Evolutionary conservation across 768 basidiomycete species (phyloP), one percentile per base, ranked within the genome.

Genomic region (Kwoniella pini): DNA sequence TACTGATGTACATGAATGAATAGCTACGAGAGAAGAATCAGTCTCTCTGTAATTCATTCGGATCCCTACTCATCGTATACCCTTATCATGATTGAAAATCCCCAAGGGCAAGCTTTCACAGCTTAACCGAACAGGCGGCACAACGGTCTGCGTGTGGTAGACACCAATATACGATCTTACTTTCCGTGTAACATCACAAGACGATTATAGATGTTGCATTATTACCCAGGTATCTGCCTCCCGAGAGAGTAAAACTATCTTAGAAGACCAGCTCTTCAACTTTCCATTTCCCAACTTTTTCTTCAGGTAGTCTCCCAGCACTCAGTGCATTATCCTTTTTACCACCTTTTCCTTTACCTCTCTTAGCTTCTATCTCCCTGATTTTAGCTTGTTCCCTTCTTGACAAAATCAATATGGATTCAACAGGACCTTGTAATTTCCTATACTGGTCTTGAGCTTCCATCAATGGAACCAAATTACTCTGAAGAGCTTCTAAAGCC

Each of bases 391-490:
- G 62, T 53, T 72, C 67, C 45, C 71, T 53, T 33, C 61, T 64
- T 1, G 68, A 44, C 0, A 77, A 63, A 12, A 69, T 74, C 33
- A 76, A 60, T 31, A 76, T 64, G 12, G 75, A 73, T 30, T 75
- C 70, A 31, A 74, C 57, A 3, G 74, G 72, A 4, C 70, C 74
- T 42, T 68, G 57, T 1, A 76, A 56, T 26, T 64, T 53, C 12
- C 60, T 50, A 43, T 72, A 64, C 12, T 70, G 68, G n/a, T 60
- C 63, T 56, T 78, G 72, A 4, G 68, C n/a, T 7, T 52, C 46
- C 13, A 77, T 45, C 6, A 73, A 50, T 7, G 77, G 72, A 38
- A 46, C 51, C 17, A 71, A 58, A 2, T 59, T 31, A 0, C 53
- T 44, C 50, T 71, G 50, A 15, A 75, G 61, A 4, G 54, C 40